Evolutionary conservation across 345 rosid genomes (phyloP), one percentile per base, ranked within the genome.

Genomic region (Eucalyptus melliodora): DNA sequence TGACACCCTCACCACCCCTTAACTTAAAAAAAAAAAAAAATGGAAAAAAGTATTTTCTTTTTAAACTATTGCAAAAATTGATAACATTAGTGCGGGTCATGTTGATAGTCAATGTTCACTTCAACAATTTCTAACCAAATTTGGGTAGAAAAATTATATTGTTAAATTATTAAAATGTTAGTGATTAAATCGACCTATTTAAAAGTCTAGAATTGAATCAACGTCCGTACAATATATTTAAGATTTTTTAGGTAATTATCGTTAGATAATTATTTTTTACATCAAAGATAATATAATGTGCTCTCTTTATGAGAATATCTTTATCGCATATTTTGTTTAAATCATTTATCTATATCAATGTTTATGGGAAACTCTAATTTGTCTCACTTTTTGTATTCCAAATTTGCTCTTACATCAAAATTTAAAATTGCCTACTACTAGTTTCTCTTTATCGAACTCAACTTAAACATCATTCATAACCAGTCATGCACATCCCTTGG

Each of bases 81-180:
- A 10, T 26, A 0, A 56, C 1, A 26, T 10, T 26, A 56, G 13
- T 11, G 0, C 3, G 0, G 1, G 0, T 26, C 4, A 0, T 56
- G 12, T 26, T 56, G 3, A 10, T 4, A 56, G 13, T 56, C 1
- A 23, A 26, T 11, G 30, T 23, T 9, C 30, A 56, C 30, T 23
- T 24, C 0, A 24, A 0, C 6, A 56, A 24, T 56, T 56, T 56
- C 13, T 23, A 10, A 26, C 62, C 13, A 56, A 56, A 56, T 23
- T 56, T 56, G 62, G 30, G 24, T 56, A 56, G 62, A 56, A 56
- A 0, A 24, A 0, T 56, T 56, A 56, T 5, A 23, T 24, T 56
- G 11, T 53, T 8, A 53, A 8, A 53, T 53, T 21, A 53, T 53
- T 11, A 53, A 8, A 53, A 53, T 53, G 10, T 53, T 53, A 4